A percentile compares a stretch with the other conserved stretches of the same genome.
These are phyloP conservation scores for Vishniacozyma victoriae DNA, from an alignment of 768 basidiomycete species.

Conservation along the genomic window DNA sequence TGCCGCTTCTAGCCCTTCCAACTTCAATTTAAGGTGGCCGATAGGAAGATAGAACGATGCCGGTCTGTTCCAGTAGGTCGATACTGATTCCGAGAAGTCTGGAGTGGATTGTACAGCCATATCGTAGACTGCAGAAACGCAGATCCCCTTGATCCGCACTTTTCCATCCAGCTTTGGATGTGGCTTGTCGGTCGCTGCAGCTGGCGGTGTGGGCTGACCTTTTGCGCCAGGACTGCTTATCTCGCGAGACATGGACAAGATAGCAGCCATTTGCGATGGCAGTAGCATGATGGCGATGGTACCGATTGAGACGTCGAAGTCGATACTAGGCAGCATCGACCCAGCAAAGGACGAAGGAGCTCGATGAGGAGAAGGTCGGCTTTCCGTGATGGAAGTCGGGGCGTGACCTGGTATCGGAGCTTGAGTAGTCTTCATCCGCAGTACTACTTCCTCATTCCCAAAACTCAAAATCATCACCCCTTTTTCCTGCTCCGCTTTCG, in stretches of 20 bases:
- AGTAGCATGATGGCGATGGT: constrained; percentile 7
- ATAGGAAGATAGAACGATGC: constrained; percentile 21
- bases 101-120: constrained; percentile 3
- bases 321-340: neutral
- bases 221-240: too few relatives aligned
- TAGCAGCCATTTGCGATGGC: constrained; percentile 3
- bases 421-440: constrained; percentile 55
- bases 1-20: constrained; percentile 19
- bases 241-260: constrained; percentile 1
- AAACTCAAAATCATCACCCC: constrained; percentile 54
- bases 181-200: neutral
- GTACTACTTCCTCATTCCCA: constrained; percentile 58
- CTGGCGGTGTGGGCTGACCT: neutral
- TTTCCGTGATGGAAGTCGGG: neutral
- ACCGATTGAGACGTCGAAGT: constrained; percentile 6
- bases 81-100: neutral
- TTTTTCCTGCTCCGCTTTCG: neutral
- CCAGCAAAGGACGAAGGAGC: too few relatives aligned
- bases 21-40: constrained; percentile 30
- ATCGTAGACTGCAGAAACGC: constrained; percentile 25
- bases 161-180: constrained; percentile 14
- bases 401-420: neutral
- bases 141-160: constrained; percentile 19
- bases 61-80: constrained; percentile 30
- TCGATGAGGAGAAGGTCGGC: neutral